A percentile compares a stretch with the other conserved stretches of the same genome.
These are phyloP conservation scores for Linum lewisii DNA, from an alignment of 345 rosid genomes.

Conservation along the genomic window DNA sequence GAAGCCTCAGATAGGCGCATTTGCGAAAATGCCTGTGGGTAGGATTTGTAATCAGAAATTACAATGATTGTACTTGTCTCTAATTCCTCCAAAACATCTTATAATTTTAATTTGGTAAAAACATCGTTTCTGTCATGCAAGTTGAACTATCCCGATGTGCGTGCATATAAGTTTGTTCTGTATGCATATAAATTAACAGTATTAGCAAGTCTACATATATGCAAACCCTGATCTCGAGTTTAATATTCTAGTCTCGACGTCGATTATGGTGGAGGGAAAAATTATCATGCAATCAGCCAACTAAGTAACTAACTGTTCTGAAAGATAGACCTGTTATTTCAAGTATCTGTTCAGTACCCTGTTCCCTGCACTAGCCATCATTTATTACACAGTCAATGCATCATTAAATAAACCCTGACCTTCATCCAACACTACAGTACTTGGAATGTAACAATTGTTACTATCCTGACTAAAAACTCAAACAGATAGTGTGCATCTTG, in stretches of 20 bases:
- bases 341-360: too few relatives aligned
- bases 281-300: neutral
- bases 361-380: too few relatives aligned
- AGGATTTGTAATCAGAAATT: neutral
- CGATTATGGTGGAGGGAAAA: neutral
- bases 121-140: neutral
- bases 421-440: neutral
- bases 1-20: conserved; percentile 96
- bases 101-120: too few relatives aligned
- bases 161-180: neutral
- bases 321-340: too few relatives aligned
- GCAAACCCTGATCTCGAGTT: neutral
- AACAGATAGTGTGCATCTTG: neutral
- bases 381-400: too few relatives aligned
- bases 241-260: neutral
- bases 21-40: conserved; percentile 80
- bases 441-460: neutral
- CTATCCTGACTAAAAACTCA: too few relatives aligned
- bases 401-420: too few relatives aligned
- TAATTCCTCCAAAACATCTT: neutral
- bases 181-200: too few relatives aligned
- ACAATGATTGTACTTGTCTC: neutral
- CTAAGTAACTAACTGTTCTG: too few relatives aligned
- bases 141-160: too few relatives aligned
- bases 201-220: neutral